phyloP scores from a whole-genome alignment of 441 rosid genomes.

The Codiaeum variegatum region DNA sequence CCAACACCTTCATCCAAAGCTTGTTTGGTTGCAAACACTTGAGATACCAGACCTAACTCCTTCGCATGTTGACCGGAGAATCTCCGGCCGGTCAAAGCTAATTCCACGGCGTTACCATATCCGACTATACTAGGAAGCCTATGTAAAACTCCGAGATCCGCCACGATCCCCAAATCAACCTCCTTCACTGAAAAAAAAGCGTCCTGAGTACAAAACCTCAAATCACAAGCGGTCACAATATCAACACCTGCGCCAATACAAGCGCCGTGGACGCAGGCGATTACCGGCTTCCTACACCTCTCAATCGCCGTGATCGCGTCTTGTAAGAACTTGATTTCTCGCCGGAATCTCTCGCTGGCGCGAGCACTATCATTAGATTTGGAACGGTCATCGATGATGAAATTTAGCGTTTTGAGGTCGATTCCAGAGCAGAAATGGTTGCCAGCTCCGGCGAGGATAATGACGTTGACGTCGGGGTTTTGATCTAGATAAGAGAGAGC shows the following conservation, averaged over 20 bases:
- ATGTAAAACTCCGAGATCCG: slow-evolving; percentile 83
- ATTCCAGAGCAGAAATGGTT: slow-evolving; percentile 80
- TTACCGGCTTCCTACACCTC: slow-evolving; percentile 69
- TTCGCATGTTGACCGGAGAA: slow-evolving; percentile 65
- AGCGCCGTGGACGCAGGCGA: slow-evolving; percentile 63
- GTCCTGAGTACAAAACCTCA: slow-evolving; percentile 58
- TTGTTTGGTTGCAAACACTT: slow-evolving; percentile 51
- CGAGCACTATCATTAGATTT: slow-evolving; percentile 41
- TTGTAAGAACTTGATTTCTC: slow-evolving; percentile 54
- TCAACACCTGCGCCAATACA: slow-evolving; percentile 73
- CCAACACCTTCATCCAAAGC: slow-evolving; percentile 50
- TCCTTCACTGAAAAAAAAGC: slow-evolving; percentile 76
- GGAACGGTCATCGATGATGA: slow-evolving; percentile 15
- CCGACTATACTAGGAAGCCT: slow-evolving; percentile 73
- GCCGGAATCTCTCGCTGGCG: slow-evolving; percentile 40
- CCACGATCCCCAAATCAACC: slow-evolving; percentile 71
- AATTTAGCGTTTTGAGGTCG: slow-evolving; percentile 45
- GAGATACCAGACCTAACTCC: slow-evolving; percentile 67
- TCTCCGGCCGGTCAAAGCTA: slow-evolving; percentile 65
- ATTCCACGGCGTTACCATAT: slow-evolving; percentile 59
- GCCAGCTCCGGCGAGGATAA: slow-evolving; percentile 62
- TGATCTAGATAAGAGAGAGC: slow-evolving; percentile 58
- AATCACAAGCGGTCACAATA: slow-evolving; percentile 66
- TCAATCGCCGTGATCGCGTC: slow-evolving; percentile 70
- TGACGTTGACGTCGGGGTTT: slow-evolving; percentile 49